These are phyloP conservation scores for Tilletia caries DNA, from an alignment of 1,284 basidiomycete genomes.

Conservation along the genomic window DNA sequence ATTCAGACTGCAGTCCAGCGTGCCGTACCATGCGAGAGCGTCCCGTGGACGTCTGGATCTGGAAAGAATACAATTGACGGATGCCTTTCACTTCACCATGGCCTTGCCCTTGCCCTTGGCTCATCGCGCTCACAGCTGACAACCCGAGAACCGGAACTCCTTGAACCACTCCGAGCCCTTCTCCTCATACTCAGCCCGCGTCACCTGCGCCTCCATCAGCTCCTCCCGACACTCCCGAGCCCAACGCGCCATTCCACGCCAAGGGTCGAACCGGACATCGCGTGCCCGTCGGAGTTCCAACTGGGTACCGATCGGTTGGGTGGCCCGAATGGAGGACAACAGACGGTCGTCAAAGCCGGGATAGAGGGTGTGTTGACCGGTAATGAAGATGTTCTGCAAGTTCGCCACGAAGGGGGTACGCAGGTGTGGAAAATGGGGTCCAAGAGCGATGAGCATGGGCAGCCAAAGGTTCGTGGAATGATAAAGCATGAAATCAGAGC, in stretches of 20 bases:
- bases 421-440: too few species aligned
- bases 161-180: slow-evolving; percentile 73
- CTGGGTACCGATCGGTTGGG: slow-evolving; percentile 30
- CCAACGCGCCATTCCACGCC: slow-evolving; percentile 88
- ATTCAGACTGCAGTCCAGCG: too few species aligned
- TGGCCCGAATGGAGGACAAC: slow-evolving; percentile 58
- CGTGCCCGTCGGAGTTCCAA: slow-evolving; percentile 57
- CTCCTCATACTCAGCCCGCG: slow-evolving; percentile 82
- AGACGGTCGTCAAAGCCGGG: slow-evolving; percentile 71
- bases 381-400: slow-evolving; percentile 79
- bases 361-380: slow-evolving; percentile 75
- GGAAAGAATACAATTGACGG: too few species aligned
- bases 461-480: too few species aligned
- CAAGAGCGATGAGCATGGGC: too few species aligned
- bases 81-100: too few species aligned
- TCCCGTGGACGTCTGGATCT: too few species aligned
- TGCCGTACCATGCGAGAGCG: too few species aligned
- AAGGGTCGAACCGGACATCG: slow-evolving; percentile 75
- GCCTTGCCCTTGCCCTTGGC: neutral
- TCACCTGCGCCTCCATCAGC: slow-evolving; percentile 61
- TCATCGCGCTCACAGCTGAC: neutral
- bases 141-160: slow-evolving; percentile 37
- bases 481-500: too few species aligned
- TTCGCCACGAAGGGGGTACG: neutral
- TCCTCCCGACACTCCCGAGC: slow-evolving; percentile 55